Conservation (phyloP, 495 filamentous ascomycete genomes). For the Thermothielavioides terrestris region DNA sequence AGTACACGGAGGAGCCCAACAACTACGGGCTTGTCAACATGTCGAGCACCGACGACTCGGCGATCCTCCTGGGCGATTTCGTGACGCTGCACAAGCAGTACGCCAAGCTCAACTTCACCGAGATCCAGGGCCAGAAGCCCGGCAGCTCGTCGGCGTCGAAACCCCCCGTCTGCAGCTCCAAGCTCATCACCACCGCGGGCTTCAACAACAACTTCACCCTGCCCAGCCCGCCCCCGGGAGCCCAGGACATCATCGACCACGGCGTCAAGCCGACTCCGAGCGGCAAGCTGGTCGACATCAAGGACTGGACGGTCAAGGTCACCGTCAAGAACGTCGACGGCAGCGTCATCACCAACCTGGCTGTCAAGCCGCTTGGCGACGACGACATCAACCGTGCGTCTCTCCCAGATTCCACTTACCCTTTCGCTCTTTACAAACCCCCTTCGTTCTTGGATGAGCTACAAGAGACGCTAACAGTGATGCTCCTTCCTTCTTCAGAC, state of each 20-base stretch:
- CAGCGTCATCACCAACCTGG: slow-evolving; percentile 26
- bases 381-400: slow-evolving; percentile 31
- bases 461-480: too few relatives aligned
- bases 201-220: slow-evolving; percentile 74
- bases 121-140: slow-evolving; percentile 49
- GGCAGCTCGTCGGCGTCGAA: slow-evolving; percentile 41
- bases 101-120: slow-evolving; percentile 59
- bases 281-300: slow-evolving; percentile 35
- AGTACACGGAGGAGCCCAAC: slow-evolving; percentile 65
- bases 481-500: slow-evolving; percentile 11
- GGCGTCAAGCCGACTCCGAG: slow-evolving; percentile 36
- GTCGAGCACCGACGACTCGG: slow-evolving; percentile 54
- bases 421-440: too few relatives aligned
- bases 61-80: slow-evolving; percentile 61
- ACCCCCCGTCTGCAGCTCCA: slow-evolving; percentile 50
- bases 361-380: slow-evolving; percentile 35
- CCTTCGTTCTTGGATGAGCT: too few relatives aligned
- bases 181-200: slow-evolving; percentile 50
- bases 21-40: slow-evolving; percentile 72
- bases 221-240: slow-evolving; percentile 43
- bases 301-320: slow-evolving; percentile 33
- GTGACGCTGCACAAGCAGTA: slow-evolving; percentile 66
- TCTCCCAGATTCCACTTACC: not conserved
- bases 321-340: slow-evolving; percentile 34
- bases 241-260: slow-evolving; percentile 45